Evolutionary conservation across 768 basidiomycete species (phyloP).

Genomic region (Kwoniella pini): DNA sequence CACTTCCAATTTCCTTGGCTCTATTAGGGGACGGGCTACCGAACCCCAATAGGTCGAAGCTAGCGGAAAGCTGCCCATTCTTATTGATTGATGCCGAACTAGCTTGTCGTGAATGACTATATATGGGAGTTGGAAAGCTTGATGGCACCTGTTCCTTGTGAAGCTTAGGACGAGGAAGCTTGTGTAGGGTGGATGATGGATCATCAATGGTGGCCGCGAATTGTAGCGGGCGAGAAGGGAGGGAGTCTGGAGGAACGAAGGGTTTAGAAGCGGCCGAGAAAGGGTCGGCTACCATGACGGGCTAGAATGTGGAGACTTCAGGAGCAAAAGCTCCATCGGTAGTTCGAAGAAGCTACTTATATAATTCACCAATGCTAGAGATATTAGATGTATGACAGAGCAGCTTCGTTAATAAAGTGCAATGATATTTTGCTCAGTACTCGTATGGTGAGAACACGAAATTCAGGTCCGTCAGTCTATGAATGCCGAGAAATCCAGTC

Average conservation of each 20-base stretch:
- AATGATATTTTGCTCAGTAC: neutral
- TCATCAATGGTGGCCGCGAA: constrained; percentile 37
- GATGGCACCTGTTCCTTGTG: constrained; percentile 17
- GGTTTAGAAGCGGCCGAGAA: constrained; percentile 39
- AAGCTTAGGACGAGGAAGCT: constrained; percentile 25
- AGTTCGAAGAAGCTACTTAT: no score
- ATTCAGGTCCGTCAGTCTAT: no score
- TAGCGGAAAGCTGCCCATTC: neutral
- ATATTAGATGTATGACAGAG: no score
- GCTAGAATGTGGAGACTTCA: neutral
- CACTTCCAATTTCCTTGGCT: constrained; percentile 28
- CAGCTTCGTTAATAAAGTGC: no score
- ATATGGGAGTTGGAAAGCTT: constrained; percentile 26
- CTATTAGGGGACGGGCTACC: neutral
- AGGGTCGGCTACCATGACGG: constrained; percentile 21
- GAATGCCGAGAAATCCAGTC: no score
- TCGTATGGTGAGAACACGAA: neutral
- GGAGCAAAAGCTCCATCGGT: neutral
- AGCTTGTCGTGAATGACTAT: constrained; percentile 21
- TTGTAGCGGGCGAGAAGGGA: constrained; percentile 3
- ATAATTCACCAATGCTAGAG: no score
- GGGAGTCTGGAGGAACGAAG: constrained; percentile 14
- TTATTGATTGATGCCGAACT: constrained; percentile 9
- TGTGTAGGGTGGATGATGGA: neutral
- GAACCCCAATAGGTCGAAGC: neutral